Conservation (phyloP, 306 rosid genomes). For the Vigna trinervia region DNA sequence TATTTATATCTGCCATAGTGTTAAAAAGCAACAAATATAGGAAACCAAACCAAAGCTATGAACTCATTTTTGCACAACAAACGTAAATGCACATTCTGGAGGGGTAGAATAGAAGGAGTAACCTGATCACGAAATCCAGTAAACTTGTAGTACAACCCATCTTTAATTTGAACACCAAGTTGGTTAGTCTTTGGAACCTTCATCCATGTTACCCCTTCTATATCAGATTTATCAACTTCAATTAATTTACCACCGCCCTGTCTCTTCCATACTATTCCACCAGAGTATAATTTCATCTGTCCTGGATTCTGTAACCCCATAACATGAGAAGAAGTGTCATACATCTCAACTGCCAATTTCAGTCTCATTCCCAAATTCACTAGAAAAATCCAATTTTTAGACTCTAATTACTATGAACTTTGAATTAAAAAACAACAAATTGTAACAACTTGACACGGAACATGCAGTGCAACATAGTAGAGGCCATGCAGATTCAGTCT, state of each 20-base stretch:
- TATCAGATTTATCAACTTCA: conserved; percentile 91
- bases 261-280: conserved; percentile 92
- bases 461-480: background rate
- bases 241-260: conserved; percentile 94
- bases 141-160: conserved; percentile 91
- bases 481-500: background rate
- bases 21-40: background rate
- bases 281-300: conserved; percentile 80
- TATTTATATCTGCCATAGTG: background rate
- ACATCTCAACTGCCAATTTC: conserved; percentile 22
- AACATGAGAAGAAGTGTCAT: conserved; percentile 18
- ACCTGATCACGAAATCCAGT: conserved; percentile 99
- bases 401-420: background rate
- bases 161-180: conserved; percentile 89
- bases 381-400: background rate
- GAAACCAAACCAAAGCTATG: conserved; percentile 17
- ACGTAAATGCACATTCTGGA: background rate
- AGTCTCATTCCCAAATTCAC: conserved; percentile 10
- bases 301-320: conserved; percentile 82
- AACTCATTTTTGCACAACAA: conserved; percentile 23
- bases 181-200: conserved; percentile 94
- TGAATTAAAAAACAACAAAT: background rate
- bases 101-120: conserved; percentile 6
- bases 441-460: conserved; percentile 27
- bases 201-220: conserved; percentile 95